Percentiles rank a stretch among this genome's conserved stretches.
These are phyloP conservation scores for Leishmania tropica DNA, from an alignment of 208 protist species.

Conservation along the genomic window DNA sequence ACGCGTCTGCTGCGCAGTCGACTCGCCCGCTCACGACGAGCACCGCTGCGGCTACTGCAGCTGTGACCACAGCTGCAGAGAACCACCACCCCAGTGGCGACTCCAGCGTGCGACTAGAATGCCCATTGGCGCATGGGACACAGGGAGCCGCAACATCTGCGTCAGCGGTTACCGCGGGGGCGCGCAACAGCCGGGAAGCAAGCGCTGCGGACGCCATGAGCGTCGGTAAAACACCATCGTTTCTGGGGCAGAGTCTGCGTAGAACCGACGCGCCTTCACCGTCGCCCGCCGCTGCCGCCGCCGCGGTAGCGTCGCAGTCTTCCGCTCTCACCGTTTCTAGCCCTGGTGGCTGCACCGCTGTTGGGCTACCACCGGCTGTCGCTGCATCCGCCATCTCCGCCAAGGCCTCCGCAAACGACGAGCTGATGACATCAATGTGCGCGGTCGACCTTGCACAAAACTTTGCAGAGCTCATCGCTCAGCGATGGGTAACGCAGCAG, in stretches of 20 bases:
- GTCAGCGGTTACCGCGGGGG: background rate
- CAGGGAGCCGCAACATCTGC: background rate
- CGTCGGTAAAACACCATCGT: background rate
- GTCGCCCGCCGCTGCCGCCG: background rate
- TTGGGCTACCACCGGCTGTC: background rate
- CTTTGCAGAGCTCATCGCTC: conserved; percentile 16
- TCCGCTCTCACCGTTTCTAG: background rate
- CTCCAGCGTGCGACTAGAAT: background rate
- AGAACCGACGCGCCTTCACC: background rate
- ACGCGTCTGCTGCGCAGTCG: conserved; percentile 11
- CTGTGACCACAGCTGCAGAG: background rate
- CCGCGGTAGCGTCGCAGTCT: background rate
- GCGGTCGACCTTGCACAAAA: conserved; percentile 29
- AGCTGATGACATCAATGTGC: conserved; percentile 16
- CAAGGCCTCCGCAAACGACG: conserved; percentile 3
- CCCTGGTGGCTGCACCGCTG: background rate
- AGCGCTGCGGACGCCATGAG: background rate
- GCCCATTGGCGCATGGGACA: background rate
- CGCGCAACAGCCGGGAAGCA: background rate
- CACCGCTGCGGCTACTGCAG: conserved; percentile 3
- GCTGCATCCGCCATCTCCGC: background rate
- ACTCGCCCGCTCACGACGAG: background rate
- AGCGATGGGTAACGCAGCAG: conserved; percentile 24
- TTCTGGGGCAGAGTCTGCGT: background rate
- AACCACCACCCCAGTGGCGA: background rate